Conservation (phyloP, 768 basidiomycete species). For the Russula vinacea region DNA sequence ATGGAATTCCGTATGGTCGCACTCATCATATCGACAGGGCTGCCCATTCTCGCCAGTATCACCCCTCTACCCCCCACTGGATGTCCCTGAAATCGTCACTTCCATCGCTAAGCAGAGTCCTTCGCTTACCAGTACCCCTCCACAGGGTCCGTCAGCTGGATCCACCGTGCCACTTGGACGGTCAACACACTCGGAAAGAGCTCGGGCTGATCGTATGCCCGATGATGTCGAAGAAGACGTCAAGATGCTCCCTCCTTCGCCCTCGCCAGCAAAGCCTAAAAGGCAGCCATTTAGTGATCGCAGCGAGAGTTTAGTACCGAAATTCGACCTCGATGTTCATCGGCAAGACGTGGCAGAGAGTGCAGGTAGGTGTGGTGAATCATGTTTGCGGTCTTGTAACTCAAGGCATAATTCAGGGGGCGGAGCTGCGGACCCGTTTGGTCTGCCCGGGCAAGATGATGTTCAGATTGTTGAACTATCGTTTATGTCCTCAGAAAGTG, state of each 20-base stretch:
- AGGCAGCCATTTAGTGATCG: slow-evolving; percentile 25
- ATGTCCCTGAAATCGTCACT: slow-evolving; percentile 14
- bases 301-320: slow-evolving; percentile 38
- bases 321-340: slow-evolving; percentile 35
- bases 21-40: slow-evolving; percentile 58
- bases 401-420: slow-evolving; percentile 29
- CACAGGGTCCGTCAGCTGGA: slow-evolving; percentile 29
- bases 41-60: slow-evolving; percentile 40
- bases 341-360: background rate
- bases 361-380: slow-evolving; percentile 13
- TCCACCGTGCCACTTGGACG: slow-evolving; percentile 39
- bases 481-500: slow-evolving; percentile 31
- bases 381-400: background rate
- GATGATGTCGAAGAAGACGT: slow-evolving; percentile 42
- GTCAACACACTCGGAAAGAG: slow-evolving; percentile 42
- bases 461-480: slow-evolving; percentile 35
- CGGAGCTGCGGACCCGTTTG: slow-evolving; percentile 35
- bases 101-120: slow-evolving; percentile 20
- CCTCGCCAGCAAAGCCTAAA: slow-evolving; percentile 42
- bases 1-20: slow-evolving; percentile 60
- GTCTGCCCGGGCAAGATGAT: slow-evolving; percentile 33
- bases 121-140: slow-evolving; percentile 30
- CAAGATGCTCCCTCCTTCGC: slow-evolving; percentile 48
- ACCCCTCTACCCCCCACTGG: slow-evolving; percentile 29
- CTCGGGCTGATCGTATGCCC: slow-evolving; percentile 26